Evolutionary conservation across 1,284 basidiomycete species (phyloP).

Genomic region (Malassezia cuniculi): DNA sequence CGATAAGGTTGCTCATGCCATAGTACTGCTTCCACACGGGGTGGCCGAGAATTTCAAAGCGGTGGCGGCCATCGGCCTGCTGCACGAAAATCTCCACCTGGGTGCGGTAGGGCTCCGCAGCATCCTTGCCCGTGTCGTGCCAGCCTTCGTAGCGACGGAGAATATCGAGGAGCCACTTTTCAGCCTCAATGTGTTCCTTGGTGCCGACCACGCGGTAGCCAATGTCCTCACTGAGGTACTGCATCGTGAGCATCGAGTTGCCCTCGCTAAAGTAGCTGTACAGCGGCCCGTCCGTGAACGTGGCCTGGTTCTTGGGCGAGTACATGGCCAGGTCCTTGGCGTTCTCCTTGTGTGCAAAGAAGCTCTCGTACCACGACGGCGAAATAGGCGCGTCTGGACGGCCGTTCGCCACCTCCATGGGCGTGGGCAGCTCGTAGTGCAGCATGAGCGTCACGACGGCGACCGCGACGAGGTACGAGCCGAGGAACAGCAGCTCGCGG

Average conservation of each 20-base stretch:
- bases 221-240: conserved; percentile 55
- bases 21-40: conserved; percentile 82
- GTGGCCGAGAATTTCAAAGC: conserved; percentile 47
- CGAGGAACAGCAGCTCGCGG: conserved; percentile 15
- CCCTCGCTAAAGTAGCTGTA: conserved; percentile 31
- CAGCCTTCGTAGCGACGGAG: conserved; percentile 51
- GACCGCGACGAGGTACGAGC: conserved; percentile 17
- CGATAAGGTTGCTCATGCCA: conserved; percentile 70
- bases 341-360: conserved; percentile 1
- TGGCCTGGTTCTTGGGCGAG: not conserved
- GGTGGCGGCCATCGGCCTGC: conserved; percentile 39
- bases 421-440: conserved; percentile 38
- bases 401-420: conserved; percentile 16
- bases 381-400: conserved; percentile 1
- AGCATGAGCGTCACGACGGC: conserved; percentile 20
- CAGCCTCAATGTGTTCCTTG: conserved; percentile 69
- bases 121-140: conserved; percentile 28
- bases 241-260: conserved; percentile 33
- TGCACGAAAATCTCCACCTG: conserved; percentile 43
- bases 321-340: not conserved
- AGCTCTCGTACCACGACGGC: conserved; percentile 2
- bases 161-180: conserved; percentile 65
- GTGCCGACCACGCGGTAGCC: conserved; percentile 89
- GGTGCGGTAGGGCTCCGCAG: conserved; percentile 9
- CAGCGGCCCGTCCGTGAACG: conserved; percentile 7